Evolutionary conservation across 106 monocot genomes (phyloP).

Genomic region (Dendrobium officinale): DNA sequence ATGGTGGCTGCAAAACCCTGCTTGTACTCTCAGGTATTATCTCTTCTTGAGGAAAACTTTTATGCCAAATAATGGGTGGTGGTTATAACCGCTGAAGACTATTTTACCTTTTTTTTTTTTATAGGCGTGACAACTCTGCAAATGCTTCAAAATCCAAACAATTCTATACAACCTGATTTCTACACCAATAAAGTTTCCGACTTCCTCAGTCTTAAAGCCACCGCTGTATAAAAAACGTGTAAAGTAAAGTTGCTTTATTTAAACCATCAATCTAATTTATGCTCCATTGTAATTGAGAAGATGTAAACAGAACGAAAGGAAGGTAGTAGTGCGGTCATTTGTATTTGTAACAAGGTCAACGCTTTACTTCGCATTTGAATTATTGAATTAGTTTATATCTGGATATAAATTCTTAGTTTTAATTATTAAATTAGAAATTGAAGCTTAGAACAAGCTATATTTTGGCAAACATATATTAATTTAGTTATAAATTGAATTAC

Average conservation of each 20-base stretch:
- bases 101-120: neutral
- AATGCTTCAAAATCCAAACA: constrained; percentile 75
- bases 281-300: neutral
- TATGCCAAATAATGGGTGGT: too few species aligned
- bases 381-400: too few species aligned
- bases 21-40: constrained; percentile 88
- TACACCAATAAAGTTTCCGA: constrained; percentile 82
- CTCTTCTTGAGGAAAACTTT: too few species aligned
- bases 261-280: neutral
- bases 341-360: too few species aligned
- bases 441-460: too few species aligned
- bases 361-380: too few species aligned
- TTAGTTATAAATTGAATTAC: too few species aligned
- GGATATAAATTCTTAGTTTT: too few species aligned
- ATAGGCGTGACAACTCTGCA: constrained; percentile 77
- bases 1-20: constrained; percentile 96
- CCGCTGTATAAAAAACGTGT: constrained; percentile 46
- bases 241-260: neutral
- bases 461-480: too few species aligned
- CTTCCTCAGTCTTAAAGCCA: constrained; percentile 62
- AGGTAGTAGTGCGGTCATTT: too few species aligned
- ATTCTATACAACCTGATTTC: constrained; percentile 86
- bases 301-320: too few species aligned
- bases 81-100: neutral
- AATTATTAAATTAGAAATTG: too few species aligned